These are phyloP conservation scores for Gyrodon lividus DNA, from an alignment of 768 basidiomycete species.

Conservation along the genomic window DNA sequence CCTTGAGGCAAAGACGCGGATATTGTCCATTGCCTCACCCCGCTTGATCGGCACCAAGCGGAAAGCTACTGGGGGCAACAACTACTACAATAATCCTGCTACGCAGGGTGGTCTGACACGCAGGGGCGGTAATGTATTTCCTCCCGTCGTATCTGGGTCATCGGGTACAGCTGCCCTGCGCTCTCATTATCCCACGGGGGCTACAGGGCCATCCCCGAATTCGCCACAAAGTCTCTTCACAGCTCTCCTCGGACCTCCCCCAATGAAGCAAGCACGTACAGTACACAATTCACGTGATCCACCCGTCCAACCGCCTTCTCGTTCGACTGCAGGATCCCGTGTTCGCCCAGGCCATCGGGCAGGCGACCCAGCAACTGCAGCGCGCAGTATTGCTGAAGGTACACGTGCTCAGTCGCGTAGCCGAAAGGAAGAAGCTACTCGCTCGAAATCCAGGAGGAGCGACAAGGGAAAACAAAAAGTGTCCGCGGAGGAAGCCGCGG, in stretches of 20 bases:
- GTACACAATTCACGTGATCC: slow-evolving; percentile 73
- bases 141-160: slow-evolving; percentile 26
- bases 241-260: slow-evolving; percentile 75
- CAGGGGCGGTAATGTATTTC: slow-evolving; percentile 48
- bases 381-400: slow-evolving; percentile 46
- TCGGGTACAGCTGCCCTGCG: slow-evolving; percentile 36
- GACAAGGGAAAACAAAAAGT: slow-evolving; percentile 53
- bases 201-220: slow-evolving; percentile 37
- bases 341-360: slow-evolving; percentile 20
- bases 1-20: slow-evolving; percentile 59
- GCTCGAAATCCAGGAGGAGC: slow-evolving; percentile 35
- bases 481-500: slow-evolving; percentile 34
- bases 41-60: slow-evolving; percentile 61
- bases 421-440: slow-evolving; percentile 40
- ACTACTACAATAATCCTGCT: slow-evolving; percentile 51
- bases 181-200: slow-evolving; percentile 40
- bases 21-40: slow-evolving; percentile 44
- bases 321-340: slow-evolving; percentile 34
- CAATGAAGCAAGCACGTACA: slow-evolving; percentile 74
- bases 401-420: slow-evolving; percentile 45
- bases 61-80: slow-evolving; percentile 41
- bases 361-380: slow-evolving; percentile 10
- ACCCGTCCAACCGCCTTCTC: slow-evolving; percentile 51
- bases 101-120: slow-evolving; percentile 43
- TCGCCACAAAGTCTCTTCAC: slow-evolving; percentile 64